Conservation (phyloP, 495 filamentous ascomycete genomes). For the Ascobolus immersus region DNA sequence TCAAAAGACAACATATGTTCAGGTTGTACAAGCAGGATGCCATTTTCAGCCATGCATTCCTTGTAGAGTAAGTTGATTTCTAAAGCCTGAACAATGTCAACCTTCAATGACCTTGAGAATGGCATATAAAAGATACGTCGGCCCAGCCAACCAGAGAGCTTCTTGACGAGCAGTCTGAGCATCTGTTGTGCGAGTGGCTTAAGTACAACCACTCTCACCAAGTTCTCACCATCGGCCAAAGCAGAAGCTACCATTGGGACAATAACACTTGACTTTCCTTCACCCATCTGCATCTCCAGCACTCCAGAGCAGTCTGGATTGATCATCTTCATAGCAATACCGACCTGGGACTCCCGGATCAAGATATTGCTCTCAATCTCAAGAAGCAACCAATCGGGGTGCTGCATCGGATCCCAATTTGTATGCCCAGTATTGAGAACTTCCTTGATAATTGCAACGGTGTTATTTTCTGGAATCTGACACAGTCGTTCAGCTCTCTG, state of each 20-base stretch:
- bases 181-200: conserved; percentile 27
- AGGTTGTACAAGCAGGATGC: conserved; percentile 24
- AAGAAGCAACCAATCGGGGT: conserved; percentile 30
- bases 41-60: conserved; percentile 13
- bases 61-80: too few relatives aligned
- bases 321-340: conserved; percentile 28
- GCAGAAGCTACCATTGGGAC: conserved; percentile 27
- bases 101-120: conserved; percentile 20
- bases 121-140: conserved; percentile 24
- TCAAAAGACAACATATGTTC: conserved; percentile 30
- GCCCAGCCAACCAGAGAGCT: conserved; percentile 24
- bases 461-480: too few relatives aligned
- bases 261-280: conserved; percentile 27
- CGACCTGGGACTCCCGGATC: conserved; percentile 26
- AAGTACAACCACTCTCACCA: conserved; percentile 26
- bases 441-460: conserved; percentile 18
- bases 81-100: conserved; percentile 13
- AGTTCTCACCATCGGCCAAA: conserved; percentile 22
- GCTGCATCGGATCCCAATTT: conserved; percentile 24
- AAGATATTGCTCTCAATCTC: conserved; percentile 31
- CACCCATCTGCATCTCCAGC: conserved; percentile 25
- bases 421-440: conserved; percentile 21
- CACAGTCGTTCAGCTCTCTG: conserved; percentile 22
- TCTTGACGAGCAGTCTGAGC: conserved; percentile 22
- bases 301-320: conserved; percentile 21